Evolutionary conservation across 306 rosid species (phyloP).

Genomic region (Purshia tridentata): DNA sequence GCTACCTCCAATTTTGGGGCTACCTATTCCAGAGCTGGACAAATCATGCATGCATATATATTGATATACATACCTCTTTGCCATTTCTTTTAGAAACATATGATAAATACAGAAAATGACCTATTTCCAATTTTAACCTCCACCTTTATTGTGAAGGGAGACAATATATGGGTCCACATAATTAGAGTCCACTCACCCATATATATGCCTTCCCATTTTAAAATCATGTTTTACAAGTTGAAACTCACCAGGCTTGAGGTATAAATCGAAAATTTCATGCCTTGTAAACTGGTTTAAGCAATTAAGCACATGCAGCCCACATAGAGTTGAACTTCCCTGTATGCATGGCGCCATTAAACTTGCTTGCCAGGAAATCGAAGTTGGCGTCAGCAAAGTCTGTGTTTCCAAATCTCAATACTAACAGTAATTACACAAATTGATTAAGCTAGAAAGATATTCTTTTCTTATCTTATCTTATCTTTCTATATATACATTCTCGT

Average conservation of each 20-base stretch:
- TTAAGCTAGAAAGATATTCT: not conserved
- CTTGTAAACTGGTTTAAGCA: not conserved
- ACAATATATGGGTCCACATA: not conserved
- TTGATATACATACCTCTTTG: no score
- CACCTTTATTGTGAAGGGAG: not conserved
- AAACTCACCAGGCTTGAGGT: no score
- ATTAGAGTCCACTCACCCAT: not conserved
- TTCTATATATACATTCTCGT: constrained; percentile 6
- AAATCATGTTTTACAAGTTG: no score
- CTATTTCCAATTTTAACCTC: not conserved
- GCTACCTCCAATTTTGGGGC: not conserved
- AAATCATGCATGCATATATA: no score
- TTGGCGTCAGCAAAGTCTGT: constrained; percentile 16
- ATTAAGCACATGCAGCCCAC: not conserved
- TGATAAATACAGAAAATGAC: not conserved
- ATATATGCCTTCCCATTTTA: not conserved
- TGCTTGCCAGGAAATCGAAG: not conserved
- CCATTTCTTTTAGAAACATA: not conserved
- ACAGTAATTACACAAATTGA: not conserved
- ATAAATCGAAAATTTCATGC: no score
- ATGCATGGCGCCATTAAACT: not conserved
- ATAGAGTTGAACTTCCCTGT: not conserved
- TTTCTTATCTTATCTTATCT: constrained; percentile 16
- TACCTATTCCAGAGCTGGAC: no score
- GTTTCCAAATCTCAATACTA: constrained; percentile 10